Base-by-base conservation (phyloP, 441 rosid species). In the Erodium trifolium region DNA sequence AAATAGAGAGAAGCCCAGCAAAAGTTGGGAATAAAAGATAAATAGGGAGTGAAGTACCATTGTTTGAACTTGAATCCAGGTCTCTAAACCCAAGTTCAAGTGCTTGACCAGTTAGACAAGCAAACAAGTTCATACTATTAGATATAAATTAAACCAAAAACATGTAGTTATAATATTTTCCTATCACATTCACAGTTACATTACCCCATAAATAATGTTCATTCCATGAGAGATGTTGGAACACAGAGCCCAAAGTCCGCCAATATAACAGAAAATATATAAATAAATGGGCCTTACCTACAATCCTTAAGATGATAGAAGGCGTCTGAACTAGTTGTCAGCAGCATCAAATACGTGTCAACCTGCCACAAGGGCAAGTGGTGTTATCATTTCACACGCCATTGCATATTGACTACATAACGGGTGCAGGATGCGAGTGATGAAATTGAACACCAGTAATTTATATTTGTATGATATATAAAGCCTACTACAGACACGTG, bases 301-400 rank as follows among this genome's bases (percentile, higher is more conserved):
- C 99, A 92, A 81, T 94, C 99, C 80, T 94, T 92, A 17, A 94
- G 96, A 83, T 92, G 99, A 83, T 83, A 84, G 79, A 92, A 94
- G 72, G 99, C 96, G 72, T 92, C 96, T n/a, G 97, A 94, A 72
- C 97, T 86, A 65, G 99, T 92, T 14, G 98, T 90, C 69, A 94
- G 93, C 85, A 94, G 75, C 78, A 87, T 83, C 74, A 94, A 81
- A 81, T 88, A 94, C 19, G 94, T 92, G 70, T 94, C 97, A 34
- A 70, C 93, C 99, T 92, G 88, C 80, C 81, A 71, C 51, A 79
- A 68, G 55, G n/a, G 71, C 29, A 71, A 70, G 23, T 41, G 67
- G 65, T 68, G 74, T 8, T 23, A 29, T 76, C 71, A 78, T 5
- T 62, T 23, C 66, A 57, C 31, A 18, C 13, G 60, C 67, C 63